Evolutionary conservation across 2,329 filamentous ascomycete genomes (phyloP).

Genomic region (Hypoxylon sp.): DNA sequence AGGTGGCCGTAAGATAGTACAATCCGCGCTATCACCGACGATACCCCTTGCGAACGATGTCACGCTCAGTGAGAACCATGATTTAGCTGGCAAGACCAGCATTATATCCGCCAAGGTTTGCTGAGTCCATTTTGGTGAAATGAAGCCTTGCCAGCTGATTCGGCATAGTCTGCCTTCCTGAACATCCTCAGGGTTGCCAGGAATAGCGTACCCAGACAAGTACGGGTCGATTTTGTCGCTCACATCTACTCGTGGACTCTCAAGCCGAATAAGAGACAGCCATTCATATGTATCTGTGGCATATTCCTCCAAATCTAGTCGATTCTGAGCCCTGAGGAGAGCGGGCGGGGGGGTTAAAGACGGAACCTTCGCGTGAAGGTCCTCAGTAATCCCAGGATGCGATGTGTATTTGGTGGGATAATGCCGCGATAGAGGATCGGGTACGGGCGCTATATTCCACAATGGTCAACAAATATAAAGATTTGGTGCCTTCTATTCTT

Average conservation of each 20-base stretch:
- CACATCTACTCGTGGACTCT: constrained; percentile 71
- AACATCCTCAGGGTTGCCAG: constrained; percentile 53
- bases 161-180: constrained; percentile 58
- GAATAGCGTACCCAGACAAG: constrained; percentile 75
- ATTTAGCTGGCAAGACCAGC: constrained; percentile 56
- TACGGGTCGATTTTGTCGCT: constrained; percentile 75
- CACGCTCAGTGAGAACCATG: constrained; percentile 69
- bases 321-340: constrained; percentile 54
- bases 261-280: constrained; percentile 75
- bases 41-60: constrained; percentile 64
- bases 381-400: constrained; percentile 49
- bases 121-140: constrained; percentile 66
- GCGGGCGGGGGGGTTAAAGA: constrained; percentile 51
- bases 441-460: constrained; percentile 57
- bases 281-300: constrained; percentile 78
- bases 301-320: constrained; percentile 70
- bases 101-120: constrained; percentile 62
- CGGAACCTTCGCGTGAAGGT: constrained; percentile 51
- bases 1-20: constrained; percentile 66
- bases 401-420: constrained; percentile 59
- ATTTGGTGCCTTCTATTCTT: constrained; percentile 31
- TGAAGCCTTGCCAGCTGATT: constrained; percentile 71
- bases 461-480: constrained; percentile 21
- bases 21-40: constrained; percentile 61
- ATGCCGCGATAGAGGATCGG: constrained; percentile 63